Evolutionary conservation across 176 grass and related monocot genomes (phyloP).

Genomic region (Musa itinerans): DNA sequence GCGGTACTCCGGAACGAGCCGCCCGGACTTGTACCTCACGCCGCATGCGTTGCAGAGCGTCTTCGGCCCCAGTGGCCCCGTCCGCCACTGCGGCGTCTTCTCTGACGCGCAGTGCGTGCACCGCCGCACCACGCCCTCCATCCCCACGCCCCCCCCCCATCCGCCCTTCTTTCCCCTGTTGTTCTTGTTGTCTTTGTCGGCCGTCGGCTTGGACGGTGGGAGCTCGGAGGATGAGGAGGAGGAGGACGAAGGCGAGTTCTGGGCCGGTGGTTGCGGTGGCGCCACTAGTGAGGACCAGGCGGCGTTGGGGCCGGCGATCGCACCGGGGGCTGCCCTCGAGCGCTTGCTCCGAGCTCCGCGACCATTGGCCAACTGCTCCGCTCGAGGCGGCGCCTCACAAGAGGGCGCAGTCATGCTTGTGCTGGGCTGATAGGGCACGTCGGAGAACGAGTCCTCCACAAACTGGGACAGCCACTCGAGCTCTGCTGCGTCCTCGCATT

Average conservation of each 20-base stretch:
- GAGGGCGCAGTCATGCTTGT: conserved; percentile 11
- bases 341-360: conserved; percentile 76
- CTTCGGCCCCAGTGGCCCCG: conserved; percentile 82
- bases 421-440: conserved; percentile 53
- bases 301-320: conserved; percentile 21
- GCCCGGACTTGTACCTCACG: conserved; percentile 80
- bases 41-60: conserved; percentile 99
- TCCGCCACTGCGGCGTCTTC: conserved; percentile 98
- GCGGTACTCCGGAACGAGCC: conserved; percentile 89
- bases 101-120: conserved; percentile 99
- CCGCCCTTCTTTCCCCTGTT: conserved; percentile 33
- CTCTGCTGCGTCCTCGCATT: conserved; percentile 93
- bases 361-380: conserved; percentile 36
- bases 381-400: background rate
- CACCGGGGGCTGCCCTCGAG: conserved; percentile 25
- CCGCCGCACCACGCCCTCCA: conserved; percentile 57
- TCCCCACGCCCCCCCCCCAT: conserved; percentile 17
- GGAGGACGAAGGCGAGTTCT: conserved; percentile 63
- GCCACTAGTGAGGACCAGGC: conserved; percentile 65
- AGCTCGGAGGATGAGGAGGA: conserved; percentile 63
- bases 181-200: conserved; percentile 5
- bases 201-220: conserved; percentile 36
- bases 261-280: conserved; percentile 7
- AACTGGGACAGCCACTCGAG: conserved; percentile 99
- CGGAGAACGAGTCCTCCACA: conserved; percentile 94